A percentile compares a stretch with the other conserved stretches of the same genome.
These are phyloP conservation scores for Cladosporium sp. DNA, from an alignment of 2,329 filamentous ascomycete species.

Conservation along the genomic window DNA sequence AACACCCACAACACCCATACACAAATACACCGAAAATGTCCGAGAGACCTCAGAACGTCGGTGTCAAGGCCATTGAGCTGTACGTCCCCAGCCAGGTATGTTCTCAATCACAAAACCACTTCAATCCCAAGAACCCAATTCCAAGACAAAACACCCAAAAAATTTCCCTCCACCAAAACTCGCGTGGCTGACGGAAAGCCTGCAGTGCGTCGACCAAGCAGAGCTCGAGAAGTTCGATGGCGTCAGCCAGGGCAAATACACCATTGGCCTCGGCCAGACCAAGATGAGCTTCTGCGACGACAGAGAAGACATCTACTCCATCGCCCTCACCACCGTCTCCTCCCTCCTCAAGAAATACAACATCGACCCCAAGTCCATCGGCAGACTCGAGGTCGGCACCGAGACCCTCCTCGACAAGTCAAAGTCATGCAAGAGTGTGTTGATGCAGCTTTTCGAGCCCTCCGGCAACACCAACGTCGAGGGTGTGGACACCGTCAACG, in stretches of 20 bases:
- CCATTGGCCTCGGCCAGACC: slow-evolving; percentile 52
- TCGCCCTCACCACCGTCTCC: slow-evolving; percentile 49
- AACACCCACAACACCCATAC: slow-evolving; percentile 2
- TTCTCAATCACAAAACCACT: slow-evolving; percentile 10
- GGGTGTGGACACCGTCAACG: slow-evolving; percentile 51
- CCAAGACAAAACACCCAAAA: no score
- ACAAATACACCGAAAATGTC: slow-evolving; percentile 34
- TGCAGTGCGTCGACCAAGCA: slow-evolving; percentile 50
- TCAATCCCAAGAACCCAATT: no score
- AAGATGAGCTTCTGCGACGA: slow-evolving; percentile 55
- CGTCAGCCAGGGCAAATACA: slow-evolving; percentile 50
- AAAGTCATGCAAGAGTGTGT: slow-evolving; percentile 52
- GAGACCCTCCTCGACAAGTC: slow-evolving; percentile 54
- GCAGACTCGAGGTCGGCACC: slow-evolving; percentile 51
- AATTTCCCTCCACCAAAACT: background rate
- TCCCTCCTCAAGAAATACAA: slow-evolving; percentile 51
- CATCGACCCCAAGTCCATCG: slow-evolving; percentile 48
- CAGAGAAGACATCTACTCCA: slow-evolving; percentile 53
- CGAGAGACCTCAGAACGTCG: slow-evolving; percentile 46
- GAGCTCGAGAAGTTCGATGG: slow-evolving; percentile 54
- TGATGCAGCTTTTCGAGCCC: slow-evolving; percentile 49
- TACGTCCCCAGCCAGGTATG: slow-evolving; percentile 52
- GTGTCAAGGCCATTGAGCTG: slow-evolving; percentile 53
- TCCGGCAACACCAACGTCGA: slow-evolving; percentile 50
- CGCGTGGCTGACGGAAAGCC: slow-evolving; percentile 16